A percentile compares a stretch with the other conserved stretches of the same genome.
Conservation (phyloP, 805 yeast genomes). For the Hanseniaspora pseudoguilliermondii region DNA sequence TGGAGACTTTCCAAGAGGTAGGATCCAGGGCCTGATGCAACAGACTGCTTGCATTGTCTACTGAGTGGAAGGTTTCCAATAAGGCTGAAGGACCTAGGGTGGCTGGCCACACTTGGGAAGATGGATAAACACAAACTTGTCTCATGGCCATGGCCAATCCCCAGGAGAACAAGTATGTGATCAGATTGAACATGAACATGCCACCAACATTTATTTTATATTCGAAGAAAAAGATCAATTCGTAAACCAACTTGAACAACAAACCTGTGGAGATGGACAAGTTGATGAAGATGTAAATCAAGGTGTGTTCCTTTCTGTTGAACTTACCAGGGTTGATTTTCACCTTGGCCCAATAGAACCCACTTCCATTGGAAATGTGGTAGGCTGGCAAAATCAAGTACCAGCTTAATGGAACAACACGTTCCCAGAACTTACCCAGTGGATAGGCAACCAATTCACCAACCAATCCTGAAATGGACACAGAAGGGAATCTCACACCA, state of each 20-base stretch:
- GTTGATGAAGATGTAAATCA: slow-evolving; percentile 41
- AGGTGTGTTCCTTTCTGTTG: slow-evolving; percentile 50
- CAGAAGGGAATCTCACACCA: slow-evolving; percentile 42
- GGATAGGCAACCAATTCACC: slow-evolving; percentile 52
- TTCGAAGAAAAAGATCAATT: slow-evolving; percentile 38
- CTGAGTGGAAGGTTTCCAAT: slow-evolving; percentile 17
- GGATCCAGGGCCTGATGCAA: slow-evolving; percentile 14
- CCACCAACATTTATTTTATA: slow-evolving; percentile 41
- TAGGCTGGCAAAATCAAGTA: slow-evolving; percentile 22
- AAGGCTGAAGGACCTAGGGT: slow-evolving; percentile 39
- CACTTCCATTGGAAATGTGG: slow-evolving; percentile 8
- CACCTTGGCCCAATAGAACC: slow-evolving; percentile 12
- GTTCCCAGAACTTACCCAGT: slow-evolving; percentile 40
- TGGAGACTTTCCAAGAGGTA: slow-evolving; percentile 48
- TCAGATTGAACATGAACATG: slow-evolving; percentile 37
- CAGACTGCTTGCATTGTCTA: slow-evolving; percentile 10
- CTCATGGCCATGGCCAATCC: slow-evolving; percentile 54
- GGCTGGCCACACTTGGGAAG: slow-evolving; percentile 61
- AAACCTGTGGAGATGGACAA: slow-evolving; percentile 30
- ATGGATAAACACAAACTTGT: slow-evolving; percentile 48
- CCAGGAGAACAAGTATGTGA: slow-evolving; percentile 55
- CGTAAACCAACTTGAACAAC: slow-evolving; percentile 35
- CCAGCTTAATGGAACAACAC: slow-evolving; percentile 25
- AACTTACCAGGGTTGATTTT: slow-evolving; percentile 48
- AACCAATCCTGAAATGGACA: slow-evolving; percentile 39